A percentile compares a stretch with the other conserved stretches of the same genome.
Evolutionary conservation across 331 rosid species (phyloP).

Genomic region (Ulmus americana): DNA sequence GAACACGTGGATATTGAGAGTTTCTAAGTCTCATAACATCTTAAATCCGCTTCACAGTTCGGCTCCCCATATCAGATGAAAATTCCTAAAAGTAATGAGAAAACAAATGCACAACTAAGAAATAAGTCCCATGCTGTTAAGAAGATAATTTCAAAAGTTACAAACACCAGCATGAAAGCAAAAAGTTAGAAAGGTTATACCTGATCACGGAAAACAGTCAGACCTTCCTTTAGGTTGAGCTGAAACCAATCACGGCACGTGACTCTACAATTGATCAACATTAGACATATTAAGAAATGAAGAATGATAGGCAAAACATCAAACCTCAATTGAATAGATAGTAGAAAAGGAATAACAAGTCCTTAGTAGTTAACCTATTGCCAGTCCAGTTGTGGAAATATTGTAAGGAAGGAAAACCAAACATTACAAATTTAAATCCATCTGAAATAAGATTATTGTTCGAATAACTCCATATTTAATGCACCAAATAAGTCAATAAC

Average conservation of each 20-base stretch:
- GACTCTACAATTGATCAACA: conserved; percentile 50
- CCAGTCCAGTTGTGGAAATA: conserved; percentile 99
- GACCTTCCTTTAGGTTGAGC: conserved; percentile 97
- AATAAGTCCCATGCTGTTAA: not conserved
- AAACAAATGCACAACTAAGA: not conserved
- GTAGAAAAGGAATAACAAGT: conserved; percentile 3
- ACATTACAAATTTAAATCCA: conserved; percentile 11
- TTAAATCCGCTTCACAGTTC: conserved; percentile 77
- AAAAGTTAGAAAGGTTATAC: conserved; percentile 26
- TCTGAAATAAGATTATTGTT: conserved; percentile 1
- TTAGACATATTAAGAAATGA: not conserved
- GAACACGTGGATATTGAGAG: conserved; percentile 95
- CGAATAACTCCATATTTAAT: not conserved
- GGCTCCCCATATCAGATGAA: conserved; percentile 96
- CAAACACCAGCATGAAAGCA: conserved; percentile 10
- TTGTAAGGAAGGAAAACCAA: conserved; percentile 49
- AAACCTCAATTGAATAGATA: not conserved
- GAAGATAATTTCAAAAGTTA: conserved; percentile 5
- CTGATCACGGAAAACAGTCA: conserved; percentile 99
- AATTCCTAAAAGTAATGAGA: conserved; percentile 60
- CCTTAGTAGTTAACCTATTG: conserved; percentile 59
- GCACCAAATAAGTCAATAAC: conserved; percentile 23
- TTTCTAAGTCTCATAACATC: conserved; percentile 85
- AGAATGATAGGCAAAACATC: not conserved
- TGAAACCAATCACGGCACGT: conserved; percentile 99